Base-by-base conservation (phyloP, 495 filamentous ascomycete species). In the Aspergillus wentii region DNA sequence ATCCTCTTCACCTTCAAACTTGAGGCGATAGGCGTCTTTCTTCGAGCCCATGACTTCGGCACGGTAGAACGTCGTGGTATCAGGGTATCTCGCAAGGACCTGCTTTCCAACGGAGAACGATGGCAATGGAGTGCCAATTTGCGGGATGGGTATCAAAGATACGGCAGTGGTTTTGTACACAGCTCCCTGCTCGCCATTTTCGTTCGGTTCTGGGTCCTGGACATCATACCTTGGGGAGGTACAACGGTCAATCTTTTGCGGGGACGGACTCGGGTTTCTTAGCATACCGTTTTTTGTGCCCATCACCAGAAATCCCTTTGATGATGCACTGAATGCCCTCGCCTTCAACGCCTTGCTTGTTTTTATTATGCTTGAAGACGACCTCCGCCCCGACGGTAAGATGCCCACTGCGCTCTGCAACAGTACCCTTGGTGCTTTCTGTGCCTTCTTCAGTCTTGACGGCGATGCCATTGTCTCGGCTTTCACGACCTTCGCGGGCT, bases 1-100 rank as follows among this genome's bases (percentile, higher is more conserved):
- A 48, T 86, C 86, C 52, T 90, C 85, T 53, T 94, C 88, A 8
- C 85, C 86, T 55, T 94, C 88, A 41, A 94, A 94, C 43, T 85
- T 79, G 43, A 94, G 67, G 29, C 75, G 64, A 40, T 78, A 82
- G 30, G 65, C 66, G 33, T 78, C 76, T 44, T 80, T 80, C 48
- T 83, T 80, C 8, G 58, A 48, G 0, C 81, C 81, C 70, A 88
- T 89, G 13, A 98, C 91, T 46, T 96, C 90, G 8, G 94, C 92
- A 51, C 87, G 82, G 59, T 99, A 99, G 52, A 99, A 99, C 0
- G 91, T 96, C 2, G 92, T 95, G 8, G 94, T 99, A 40, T 88
- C 83, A 0, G 88, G 88, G 52, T 94, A 94, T 26, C 86, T 67
- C 0, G 88, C 88, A 35, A 94, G 64, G 19, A 94, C 88, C 16